A percentile compares a stretch with the other conserved stretches of the same genome.
Evolutionary conservation across 2,329 filamentous ascomycete genomes (phyloP).

Genomic region (Aciculosporium take): DNA sequence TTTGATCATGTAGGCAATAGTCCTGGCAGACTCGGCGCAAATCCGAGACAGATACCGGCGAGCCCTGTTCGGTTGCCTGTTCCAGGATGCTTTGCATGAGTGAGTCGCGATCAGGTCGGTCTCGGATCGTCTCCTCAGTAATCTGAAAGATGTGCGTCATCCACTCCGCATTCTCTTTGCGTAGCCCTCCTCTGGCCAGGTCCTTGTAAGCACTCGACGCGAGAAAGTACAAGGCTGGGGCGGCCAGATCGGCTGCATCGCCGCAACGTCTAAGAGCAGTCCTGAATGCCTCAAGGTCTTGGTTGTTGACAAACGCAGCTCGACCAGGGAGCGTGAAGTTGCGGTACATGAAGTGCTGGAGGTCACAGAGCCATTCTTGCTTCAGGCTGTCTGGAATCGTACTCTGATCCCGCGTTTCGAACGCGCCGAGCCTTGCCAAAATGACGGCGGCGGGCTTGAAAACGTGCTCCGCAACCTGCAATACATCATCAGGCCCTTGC

Average conservation of each 20-base stretch:
- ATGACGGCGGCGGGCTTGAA: conserved; percentile 25
- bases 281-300: conserved; percentile 26
- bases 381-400: conserved; percentile 10
- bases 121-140: conserved; percentile 15
- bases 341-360: conserved; percentile 34
- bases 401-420: conserved; percentile 10
- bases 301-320: conserved; percentile 29
- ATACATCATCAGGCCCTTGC: conserved; percentile 31
- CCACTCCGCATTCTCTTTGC: conserved; percentile 24
- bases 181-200: conserved; percentile 14
- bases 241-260: conserved; percentile 21
- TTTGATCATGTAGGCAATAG: conserved; percentile 23
- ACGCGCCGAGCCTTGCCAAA: conserved; percentile 25
- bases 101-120: conserved; percentile 12
- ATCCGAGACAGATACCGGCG: conserved; percentile 24
- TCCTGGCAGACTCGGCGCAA: conserved; percentile 28
- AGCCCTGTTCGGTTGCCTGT: conserved; percentile 16
- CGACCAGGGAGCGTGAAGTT: conserved; percentile 39
- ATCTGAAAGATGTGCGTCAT: conserved; percentile 22
- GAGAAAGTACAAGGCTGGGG: conserved; percentile 31
- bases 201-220: conserved; percentile 17
- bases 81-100: conserved; percentile 19
- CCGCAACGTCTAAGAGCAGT: conserved; percentile 26
- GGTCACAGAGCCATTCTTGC: conserved; percentile 28
- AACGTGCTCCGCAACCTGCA: conserved; percentile 34